Conservation (phyloP, 345 rosid species). For the Eucalyptus fibrosa region DNA sequence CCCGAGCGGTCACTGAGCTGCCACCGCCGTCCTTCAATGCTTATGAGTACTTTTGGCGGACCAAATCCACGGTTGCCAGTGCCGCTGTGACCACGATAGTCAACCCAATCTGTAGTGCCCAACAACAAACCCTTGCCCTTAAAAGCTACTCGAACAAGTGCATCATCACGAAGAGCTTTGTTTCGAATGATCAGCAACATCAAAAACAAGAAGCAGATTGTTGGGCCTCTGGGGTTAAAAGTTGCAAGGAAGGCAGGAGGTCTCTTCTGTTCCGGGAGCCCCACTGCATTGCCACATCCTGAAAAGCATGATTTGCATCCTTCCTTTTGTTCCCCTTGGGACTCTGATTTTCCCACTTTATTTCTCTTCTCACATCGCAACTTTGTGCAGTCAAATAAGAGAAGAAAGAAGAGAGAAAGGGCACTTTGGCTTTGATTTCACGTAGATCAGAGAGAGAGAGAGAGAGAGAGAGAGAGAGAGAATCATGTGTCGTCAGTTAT, state of each 20-base stretch:
- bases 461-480: neutral
- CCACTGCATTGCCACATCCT: constrained; percentile 76
- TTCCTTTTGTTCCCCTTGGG: neutral
- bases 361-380: neutral
- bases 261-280: constrained; percentile 51
- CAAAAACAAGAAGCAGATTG: constrained; percentile 2
- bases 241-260: constrained; percentile 68
- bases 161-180: neutral
- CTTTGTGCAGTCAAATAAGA: constrained; percentile 24
- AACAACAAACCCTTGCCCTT: neutral
- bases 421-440: constrained; percentile 1
- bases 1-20: constrained; percentile 16
- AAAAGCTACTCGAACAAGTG: neutral
- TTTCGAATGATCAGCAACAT: neutral
- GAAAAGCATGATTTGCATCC: neutral
- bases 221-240: constrained; percentile 21
- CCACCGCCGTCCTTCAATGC: constrained; percentile 31
- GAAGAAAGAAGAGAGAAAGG: neutral
- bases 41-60: constrained; percentile 63
- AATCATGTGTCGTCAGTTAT: neutral
- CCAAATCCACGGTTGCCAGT: constrained; percentile 10
- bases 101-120: neutral
- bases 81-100: neutral
- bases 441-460: neutral
- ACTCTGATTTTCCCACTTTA: neutral